Evolutionary conservation across 1,284 basidiomycete genomes (phyloP).

Genomic region (Erythrobasidium hasegawianum): DNA sequence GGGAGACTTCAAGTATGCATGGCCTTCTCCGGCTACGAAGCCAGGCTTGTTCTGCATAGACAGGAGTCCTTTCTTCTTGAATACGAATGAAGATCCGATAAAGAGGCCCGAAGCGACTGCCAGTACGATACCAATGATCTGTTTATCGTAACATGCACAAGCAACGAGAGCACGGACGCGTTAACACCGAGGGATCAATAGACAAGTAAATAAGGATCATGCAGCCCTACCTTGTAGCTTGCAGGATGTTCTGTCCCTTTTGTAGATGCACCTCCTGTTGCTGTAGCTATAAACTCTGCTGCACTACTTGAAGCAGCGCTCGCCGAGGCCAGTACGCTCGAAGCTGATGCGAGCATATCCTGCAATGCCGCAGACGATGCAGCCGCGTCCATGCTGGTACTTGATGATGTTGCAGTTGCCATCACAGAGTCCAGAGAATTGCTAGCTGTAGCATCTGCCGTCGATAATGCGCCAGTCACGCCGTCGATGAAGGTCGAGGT

Average conservation of each 20-base stretch:
- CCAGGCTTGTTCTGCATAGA: constrained; percentile 52
- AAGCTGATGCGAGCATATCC: constrained; percentile 20
- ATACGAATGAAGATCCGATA: constrained; percentile 66
- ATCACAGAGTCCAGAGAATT: background rate
- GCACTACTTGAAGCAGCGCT: constrained; percentile 24
- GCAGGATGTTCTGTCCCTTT: constrained; percentile 14
- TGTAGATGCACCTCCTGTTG: constrained; percentile 19
- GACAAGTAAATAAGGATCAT: background rate
- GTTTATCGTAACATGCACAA: background rate
- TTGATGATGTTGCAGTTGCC: constrained; percentile 5
- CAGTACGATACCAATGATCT: constrained; percentile 63
- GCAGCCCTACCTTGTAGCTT: constrained; percentile 24
- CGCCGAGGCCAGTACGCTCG: constrained; percentile 15
- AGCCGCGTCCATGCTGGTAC: constrained; percentile 23
- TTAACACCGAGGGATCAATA: background rate
- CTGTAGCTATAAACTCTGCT: constrained; percentile 15
- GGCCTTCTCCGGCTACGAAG: constrained; percentile 77
- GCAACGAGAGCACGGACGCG: background rate
- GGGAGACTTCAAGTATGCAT: constrained; percentile 78
- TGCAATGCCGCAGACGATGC: constrained; percentile 20
- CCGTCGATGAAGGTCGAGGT: too few relatives aligned
- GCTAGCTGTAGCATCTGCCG: background rate
- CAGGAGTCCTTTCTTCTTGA: constrained; percentile 81
- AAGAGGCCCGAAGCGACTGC: constrained; percentile 79
- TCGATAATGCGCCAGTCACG: too few relatives aligned